phyloP scores from a whole-genome alignment of 345 rosid genomes.

The Populus ilicifolia region DNA sequence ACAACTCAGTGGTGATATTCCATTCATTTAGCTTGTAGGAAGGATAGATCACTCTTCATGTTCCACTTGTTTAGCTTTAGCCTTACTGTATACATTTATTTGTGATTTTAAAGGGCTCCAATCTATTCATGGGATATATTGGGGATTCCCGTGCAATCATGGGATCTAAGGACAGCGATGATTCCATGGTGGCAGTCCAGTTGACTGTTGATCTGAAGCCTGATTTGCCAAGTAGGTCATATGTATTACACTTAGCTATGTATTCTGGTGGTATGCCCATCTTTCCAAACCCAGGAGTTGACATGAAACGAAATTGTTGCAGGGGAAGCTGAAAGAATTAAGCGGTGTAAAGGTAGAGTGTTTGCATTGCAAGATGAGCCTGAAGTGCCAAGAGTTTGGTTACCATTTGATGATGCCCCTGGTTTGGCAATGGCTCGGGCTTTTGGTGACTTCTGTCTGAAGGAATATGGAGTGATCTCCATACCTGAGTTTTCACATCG shows the following conservation, averaged over 20 bases:
- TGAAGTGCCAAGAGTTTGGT: slow-evolving; percentile 95
- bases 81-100: slow-evolving; percentile 11
- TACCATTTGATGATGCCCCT: slow-evolving; percentile 99
- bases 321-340: slow-evolving; percentile 98
- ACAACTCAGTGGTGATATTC: background rate
- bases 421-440: slow-evolving; percentile 99
- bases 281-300: background rate
- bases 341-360: slow-evolving; percentile 91
- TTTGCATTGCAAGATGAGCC: slow-evolving; percentile 99
- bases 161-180: slow-evolving; percentile 78
- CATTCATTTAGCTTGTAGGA: slow-evolving; percentile 7
- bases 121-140: slow-evolving; percentile 90
- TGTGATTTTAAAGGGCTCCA: slow-evolving; percentile 59
- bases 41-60: background rate
- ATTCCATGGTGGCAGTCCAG: slow-evolving; percentile 81
- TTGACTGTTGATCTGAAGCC: slow-evolving; percentile 96
- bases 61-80: slow-evolving; percentile 2
- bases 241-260: background rate
- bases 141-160: slow-evolving; percentile 98
- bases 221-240: slow-evolving; percentile 86
- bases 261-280: slow-evolving; percentile 6
- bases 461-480: slow-evolving; percentile 97
- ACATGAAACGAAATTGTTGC: slow-evolving; percentile 13
- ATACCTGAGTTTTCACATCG: slow-evolving; percentile 91
- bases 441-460: slow-evolving; percentile 96